Conservation (phyloP, 352 stramenopile species). For the Pythium brachiatum region DNA sequence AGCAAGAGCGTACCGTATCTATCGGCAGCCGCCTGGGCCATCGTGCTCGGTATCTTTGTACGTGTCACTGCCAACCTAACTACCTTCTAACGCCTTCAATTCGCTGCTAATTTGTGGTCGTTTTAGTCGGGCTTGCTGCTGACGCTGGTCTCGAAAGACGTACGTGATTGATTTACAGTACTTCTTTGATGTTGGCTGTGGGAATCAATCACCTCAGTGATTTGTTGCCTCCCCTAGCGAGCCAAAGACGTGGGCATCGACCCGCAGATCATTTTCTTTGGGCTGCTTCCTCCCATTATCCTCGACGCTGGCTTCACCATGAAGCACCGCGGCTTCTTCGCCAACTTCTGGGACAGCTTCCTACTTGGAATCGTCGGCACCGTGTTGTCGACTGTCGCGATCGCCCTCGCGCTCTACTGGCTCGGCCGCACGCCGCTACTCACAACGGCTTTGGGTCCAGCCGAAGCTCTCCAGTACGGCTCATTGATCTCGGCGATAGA, state of each 20-base stretch:
- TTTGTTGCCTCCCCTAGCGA: constrained; percentile 12
- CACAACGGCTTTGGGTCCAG: constrained; percentile 10
- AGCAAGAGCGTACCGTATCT: constrained; percentile 34
- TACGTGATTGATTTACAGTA: too few species aligned
- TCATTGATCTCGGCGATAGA: constrained; percentile 91
- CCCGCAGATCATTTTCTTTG: constrained; percentile 56
- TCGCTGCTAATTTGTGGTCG: neutral
- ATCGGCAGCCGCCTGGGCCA: constrained; percentile 51
- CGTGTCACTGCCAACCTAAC: neutral
- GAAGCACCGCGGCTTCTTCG: constrained; percentile 57
- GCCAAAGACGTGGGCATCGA: constrained; percentile 38
- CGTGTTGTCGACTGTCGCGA: constrained; percentile 41
- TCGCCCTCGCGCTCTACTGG: constrained; percentile 37
- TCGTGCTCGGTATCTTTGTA: constrained; percentile 48
- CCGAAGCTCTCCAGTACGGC: constrained; percentile 88
- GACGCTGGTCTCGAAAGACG: constrained; percentile 20
- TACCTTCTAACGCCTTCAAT: neutral
- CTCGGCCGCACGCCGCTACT: constrained; percentile 30
- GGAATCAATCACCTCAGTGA: too few species aligned
- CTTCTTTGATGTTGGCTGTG: too few species aligned
- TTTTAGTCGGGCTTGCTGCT: constrained; percentile 17
- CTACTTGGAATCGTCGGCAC: constrained; percentile 49
- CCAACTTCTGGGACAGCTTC: constrained; percentile 42
- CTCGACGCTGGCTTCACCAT: constrained; percentile 59
- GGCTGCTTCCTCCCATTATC: constrained; percentile 59